Evolutionary conservation across 1,284 basidiomycete genomes (phyloP), one percentile per base, ranked within the genome.

Genomic region (Coniophora puteana): DNA sequence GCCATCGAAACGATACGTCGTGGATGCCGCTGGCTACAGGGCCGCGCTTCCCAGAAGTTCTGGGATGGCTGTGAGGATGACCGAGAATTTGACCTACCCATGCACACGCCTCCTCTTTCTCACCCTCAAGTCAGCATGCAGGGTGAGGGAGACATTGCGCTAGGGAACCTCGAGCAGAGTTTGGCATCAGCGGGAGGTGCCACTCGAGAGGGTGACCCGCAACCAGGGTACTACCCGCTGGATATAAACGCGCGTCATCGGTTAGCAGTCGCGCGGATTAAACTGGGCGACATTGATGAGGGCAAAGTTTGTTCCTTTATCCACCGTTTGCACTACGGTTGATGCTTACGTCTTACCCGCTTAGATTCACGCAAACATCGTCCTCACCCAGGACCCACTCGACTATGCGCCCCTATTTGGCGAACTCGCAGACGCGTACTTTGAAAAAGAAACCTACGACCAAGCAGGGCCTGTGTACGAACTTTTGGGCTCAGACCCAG

Each of bases 1-100:
- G 86, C 88, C 0, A 69, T 93, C 10, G 68, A 78, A 11, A 76
- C 81, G 0, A 83, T 96, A 41, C 72, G 87, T 28, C 71, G 72
- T 39, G 93, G 93, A 0, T 84, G 81, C 37, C 68, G 95, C 34
- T 97, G 94, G 94, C 63, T 97, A 10, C 91, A 95, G 58, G 90
- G 91, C 0, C 69, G 94, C 25, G 68, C 65, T n/a, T 66, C 72
- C 24, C 80, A 89, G 58, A 75, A 68, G 41, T 83, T 83, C 41
- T 96, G 93, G 92, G 89, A 93, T 50, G 61, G 76, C 17, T 78
- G 83, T 41, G 76, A 80, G 26, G 95, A 96, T 57, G 93, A 98
- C 59, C 69, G 93, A 41, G 94, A 97, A 62, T 96, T n/a, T n/a
- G n/a, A n/a, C n/a, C n/a, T n/a, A n/a, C n/a, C n/a, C n/a, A n/a